phyloP scores from a whole-genome alignment of 805 yeast species.

The Lachancea sp. region DNA sequence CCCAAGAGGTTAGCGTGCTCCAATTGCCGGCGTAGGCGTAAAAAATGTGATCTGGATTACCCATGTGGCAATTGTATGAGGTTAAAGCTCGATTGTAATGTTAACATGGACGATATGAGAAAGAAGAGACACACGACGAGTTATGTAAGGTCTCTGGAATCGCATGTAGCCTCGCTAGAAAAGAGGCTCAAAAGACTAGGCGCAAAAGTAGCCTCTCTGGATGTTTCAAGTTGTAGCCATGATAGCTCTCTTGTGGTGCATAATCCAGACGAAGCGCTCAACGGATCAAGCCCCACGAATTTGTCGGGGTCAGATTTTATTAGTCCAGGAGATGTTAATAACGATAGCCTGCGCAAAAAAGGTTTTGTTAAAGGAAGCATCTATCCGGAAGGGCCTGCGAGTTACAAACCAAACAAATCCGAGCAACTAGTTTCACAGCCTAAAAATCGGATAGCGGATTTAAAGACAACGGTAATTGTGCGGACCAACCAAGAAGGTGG shows the following conservation, averaged over 20 bases:
- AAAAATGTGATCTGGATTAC: slow-evolving; percentile 43
- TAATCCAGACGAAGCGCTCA: neutral
- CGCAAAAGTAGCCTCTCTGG: slow-evolving; percentile 12
- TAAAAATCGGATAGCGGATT: slow-evolving; percentile 29
- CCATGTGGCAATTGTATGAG: slow-evolving; percentile 46
- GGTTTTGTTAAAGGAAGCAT: slow-evolving; percentile 30
- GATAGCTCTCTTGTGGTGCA: neutral
- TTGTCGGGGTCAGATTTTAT: neutral
- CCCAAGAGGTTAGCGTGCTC: slow-evolving; percentile 31
- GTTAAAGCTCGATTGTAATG: slow-evolving; percentile 40
- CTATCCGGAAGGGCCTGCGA: slow-evolving; percentile 32
- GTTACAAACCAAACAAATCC: slow-evolving; percentile 17
- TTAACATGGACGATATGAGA: slow-evolving; percentile 43
- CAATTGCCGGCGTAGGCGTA: slow-evolving; percentile 33
- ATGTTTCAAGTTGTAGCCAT: neutral
- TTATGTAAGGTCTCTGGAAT: slow-evolving; percentile 43
- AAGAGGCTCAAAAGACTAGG: slow-evolving; percentile 22
- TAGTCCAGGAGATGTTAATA: neutral
- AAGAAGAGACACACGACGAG: slow-evolving; percentile 45
- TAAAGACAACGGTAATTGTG: slow-evolving; percentile 31
- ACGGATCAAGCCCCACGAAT: neutral
- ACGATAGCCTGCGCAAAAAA: slow-evolving; percentile 12
- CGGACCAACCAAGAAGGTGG: slow-evolving; percentile 16
- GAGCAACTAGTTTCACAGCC: slow-evolving; percentile 2
- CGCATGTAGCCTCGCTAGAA: slow-evolving; percentile 28